Conservation (phyloP, 2,329 filamentous ascomycete genomes). For the Tolypocladium guangdongense region DNA sequence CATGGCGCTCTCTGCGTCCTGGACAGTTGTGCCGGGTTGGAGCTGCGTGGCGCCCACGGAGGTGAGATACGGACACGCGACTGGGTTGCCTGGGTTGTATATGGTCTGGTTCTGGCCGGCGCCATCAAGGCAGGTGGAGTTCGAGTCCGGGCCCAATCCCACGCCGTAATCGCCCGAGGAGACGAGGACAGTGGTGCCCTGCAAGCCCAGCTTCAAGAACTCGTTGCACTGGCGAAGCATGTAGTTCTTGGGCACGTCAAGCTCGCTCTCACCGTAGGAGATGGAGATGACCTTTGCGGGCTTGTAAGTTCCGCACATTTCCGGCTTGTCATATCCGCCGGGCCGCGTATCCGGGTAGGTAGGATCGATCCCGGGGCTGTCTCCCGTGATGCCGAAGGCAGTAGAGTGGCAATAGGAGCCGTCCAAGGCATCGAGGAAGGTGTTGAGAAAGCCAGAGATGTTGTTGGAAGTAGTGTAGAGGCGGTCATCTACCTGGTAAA, state of each 20-base stretch:
- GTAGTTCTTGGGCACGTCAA: slow-evolving; percentile 34
- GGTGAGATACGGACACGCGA: slow-evolving; percentile 1
- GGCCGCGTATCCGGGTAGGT: slow-evolving; percentile 35
- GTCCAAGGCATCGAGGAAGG: slow-evolving; percentile 36
- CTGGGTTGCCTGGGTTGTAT: slow-evolving; percentile 1
- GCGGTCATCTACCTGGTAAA: slow-evolving; percentile 36
- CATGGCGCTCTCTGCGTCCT: slow-evolving; percentile 6
- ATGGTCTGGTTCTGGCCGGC: slow-evolving; percentile 6
- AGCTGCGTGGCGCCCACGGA: slow-evolving; percentile 1
- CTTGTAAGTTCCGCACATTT: slow-evolving; percentile 16
- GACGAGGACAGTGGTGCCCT: slow-evolving; percentile 23
- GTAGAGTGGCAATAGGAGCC: slow-evolving; percentile 40
- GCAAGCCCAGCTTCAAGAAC: slow-evolving; percentile 31
- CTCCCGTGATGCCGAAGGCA: slow-evolving; percentile 23
- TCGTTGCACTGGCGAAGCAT: slow-evolving; percentile 27
- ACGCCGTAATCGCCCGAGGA: slow-evolving; percentile 24
- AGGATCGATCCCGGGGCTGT: slow-evolving; percentile 24
- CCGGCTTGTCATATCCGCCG: slow-evolving; percentile 34
- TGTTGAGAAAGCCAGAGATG: slow-evolving; percentile 31
- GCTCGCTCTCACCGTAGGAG: slow-evolving; percentile 37
- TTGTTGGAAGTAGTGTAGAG: slow-evolving; percentile 26
- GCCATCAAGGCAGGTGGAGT: slow-evolving; percentile 3
- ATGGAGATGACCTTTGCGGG: slow-evolving; percentile 26
- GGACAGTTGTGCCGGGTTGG: not conserved
- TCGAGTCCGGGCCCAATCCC: not conserved